Base-by-base conservation (phyloP, 495 filamentous ascomycete genomes). In the Tuber umbilicatum region DNA sequence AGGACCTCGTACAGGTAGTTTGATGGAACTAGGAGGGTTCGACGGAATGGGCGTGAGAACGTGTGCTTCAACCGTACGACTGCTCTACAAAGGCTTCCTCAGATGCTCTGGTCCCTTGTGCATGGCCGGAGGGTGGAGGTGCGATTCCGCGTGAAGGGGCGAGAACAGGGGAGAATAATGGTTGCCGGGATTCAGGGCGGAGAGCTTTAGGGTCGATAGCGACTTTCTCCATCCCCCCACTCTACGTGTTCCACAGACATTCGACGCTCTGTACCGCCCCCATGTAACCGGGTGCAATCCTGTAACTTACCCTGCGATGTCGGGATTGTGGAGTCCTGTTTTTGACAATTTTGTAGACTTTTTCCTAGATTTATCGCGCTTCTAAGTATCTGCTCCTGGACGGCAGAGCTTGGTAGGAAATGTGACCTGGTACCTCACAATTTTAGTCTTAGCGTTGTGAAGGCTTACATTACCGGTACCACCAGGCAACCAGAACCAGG, bases 191-290 rank as follows among this genome's bases (percentile, higher is more conserved):
- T 64, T 64, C 55, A 64, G 2, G 10, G 55, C 3, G 55, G 31
- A 64, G 55, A 31, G 14, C 14, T 35, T 31, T 35, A 64, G 27
- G 27, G 55, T 35, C 55, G 55, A 35, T 64, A 64, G 6, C 27
- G 27, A 64, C 55, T 6, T 14, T 64, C 27, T 64, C 31, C 4
- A 64, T 35, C 12, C 55, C 55, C 55, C 55, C 27, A 64, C n/a
- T 31, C 55, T 64, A 64, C 55, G 55, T 64, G 55, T 64, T 64
- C 55, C 55, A 64, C 55, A 64, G n/a, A 64, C 27, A 64, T 64
- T 64, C 55, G 55, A 64, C 55, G n/a, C 55, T 27, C 55, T 64
- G 55, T 64, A 64, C 55, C 55, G 55, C 55, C 55, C 55, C 55
- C 55, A 27, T 64, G 55, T 64, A 64, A 27, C 31, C 55, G 55